phyloP scores from a whole-genome alignment of 2,329 filamentous ascomycete genomes.

The Ascocoryne sarcoides region DNA sequence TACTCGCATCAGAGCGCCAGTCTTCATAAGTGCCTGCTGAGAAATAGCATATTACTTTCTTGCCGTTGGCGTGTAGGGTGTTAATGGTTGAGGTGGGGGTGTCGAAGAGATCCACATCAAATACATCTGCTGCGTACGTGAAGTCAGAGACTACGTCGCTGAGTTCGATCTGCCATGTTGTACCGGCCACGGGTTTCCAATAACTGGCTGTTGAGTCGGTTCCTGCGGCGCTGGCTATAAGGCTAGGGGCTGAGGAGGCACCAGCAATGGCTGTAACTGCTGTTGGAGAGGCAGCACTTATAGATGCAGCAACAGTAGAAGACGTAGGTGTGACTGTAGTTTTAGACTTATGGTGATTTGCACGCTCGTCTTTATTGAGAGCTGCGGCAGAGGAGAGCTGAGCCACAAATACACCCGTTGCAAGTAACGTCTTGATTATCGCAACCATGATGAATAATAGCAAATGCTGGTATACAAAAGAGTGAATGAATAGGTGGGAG shows the following conservation, averaged over 20 bases:
- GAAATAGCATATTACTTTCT: conserved; percentile 68
- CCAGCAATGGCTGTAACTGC: too few species aligned
- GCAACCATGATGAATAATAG: background rate
- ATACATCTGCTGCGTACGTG: conserved; percentile 10
- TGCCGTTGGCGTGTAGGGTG: conserved; percentile 39
- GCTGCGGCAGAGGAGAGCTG: background rate
- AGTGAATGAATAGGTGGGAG: too few species aligned
- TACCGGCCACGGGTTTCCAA: conserved; percentile 12
- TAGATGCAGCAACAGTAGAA: too few species aligned
- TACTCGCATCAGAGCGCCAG: conserved; percentile 44
- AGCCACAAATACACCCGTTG: background rate
- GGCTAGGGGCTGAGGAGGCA: too few species aligned
- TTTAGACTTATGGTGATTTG: too few species aligned
- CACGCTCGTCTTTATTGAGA: background rate
- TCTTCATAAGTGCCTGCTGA: conserved; percentile 61
- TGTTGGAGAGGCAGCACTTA: too few species aligned
- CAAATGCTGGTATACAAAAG: too few species aligned
- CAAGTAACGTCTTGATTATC: background rate
- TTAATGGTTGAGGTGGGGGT: conserved; percentile 38
- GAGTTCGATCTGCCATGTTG: conserved; percentile 13
- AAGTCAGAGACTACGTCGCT: conserved; percentile 5
- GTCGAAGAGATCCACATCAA: conserved; percentile 36
- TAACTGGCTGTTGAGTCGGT: background rate
- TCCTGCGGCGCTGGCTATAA: too few species aligned
- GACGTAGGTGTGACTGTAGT: too few species aligned